Percentiles rank a stretch among this genome's conserved stretches.
phyloP scores from a whole-genome alignment of 2,329 filamentous ascomycete genomes.

The Davidsoniella neocaledoniae region DNA sequence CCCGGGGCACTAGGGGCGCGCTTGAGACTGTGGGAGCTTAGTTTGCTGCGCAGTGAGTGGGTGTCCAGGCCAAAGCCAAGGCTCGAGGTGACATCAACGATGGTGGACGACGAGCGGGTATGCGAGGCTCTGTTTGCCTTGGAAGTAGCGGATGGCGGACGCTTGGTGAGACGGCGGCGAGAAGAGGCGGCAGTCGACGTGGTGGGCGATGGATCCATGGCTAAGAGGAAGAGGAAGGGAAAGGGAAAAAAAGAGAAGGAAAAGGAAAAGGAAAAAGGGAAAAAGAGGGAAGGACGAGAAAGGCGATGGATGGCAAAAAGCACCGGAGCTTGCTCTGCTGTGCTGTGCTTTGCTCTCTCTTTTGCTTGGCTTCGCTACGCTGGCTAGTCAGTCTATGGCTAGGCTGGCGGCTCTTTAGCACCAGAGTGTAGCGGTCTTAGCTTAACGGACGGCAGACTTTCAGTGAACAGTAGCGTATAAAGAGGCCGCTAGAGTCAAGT shows the following conservation, averaged over 20 bases:
- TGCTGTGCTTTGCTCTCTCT: background rate
- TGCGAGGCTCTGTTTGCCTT: conserved; percentile 16
- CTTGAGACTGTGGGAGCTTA: conserved; percentile 45
- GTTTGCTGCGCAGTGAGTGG: conserved; percentile 42
- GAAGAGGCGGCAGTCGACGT: conserved; percentile 34
- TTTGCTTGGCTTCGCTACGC: too few species aligned
- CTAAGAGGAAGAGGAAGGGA: background rate
- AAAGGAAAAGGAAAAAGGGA: conserved; percentile 1
- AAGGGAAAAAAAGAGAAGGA: background rate
- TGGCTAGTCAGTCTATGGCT: too few species aligned
- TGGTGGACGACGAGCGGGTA: conserved; percentile 10
- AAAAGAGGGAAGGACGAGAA: background rate
- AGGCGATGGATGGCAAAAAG: background rate
- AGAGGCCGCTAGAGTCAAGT: too few species aligned
- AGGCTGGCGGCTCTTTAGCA: too few species aligned
- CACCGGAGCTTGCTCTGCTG: background rate
- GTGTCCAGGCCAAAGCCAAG: conserved; percentile 36
- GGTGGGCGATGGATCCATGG: conserved; percentile 17
- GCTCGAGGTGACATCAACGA: conserved; percentile 27
- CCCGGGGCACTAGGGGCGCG: conserved; percentile 42
- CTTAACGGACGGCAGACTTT: too few species aligned
- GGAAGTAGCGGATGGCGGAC: conserved; percentile 27
- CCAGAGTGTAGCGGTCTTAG: too few species aligned
- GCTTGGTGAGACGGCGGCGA: conserved; percentile 46
- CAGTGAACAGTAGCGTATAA: too few species aligned